Conservation (phyloP, 2,329 filamentous ascomycete genomes). For the Nectriaceae sp. region DNA sequence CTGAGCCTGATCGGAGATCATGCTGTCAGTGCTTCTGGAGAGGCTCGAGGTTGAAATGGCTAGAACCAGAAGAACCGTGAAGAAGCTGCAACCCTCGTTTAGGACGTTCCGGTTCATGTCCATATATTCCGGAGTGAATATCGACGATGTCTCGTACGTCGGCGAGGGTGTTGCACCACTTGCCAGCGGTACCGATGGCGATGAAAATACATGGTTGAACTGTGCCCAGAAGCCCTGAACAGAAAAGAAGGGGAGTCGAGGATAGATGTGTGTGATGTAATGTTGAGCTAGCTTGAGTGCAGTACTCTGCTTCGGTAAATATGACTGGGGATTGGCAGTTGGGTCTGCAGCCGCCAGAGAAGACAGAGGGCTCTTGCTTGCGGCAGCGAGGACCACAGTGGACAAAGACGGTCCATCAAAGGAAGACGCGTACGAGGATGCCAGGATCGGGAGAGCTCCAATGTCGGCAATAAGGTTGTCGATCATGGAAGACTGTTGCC, state of each 20-base stretch:
- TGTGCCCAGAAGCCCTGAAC: constrained; percentile 28
- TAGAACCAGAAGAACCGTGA: constrained; percentile 25
- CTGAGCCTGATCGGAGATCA: constrained; percentile 22
- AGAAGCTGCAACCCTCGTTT: constrained; percentile 20
- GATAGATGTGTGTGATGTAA: constrained; percentile 26
- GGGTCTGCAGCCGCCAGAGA: neutral
- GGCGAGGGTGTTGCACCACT: neutral
- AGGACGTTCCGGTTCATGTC: constrained; percentile 2
- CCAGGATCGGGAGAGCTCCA: constrained; percentile 22
- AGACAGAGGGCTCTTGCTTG: constrained; percentile 10
- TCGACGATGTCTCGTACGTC: neutral
- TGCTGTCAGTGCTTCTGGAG: constrained; percentile 25
- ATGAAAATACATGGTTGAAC: constrained; percentile 23
- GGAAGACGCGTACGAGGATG: constrained; percentile 12
- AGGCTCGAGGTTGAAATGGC: constrained; percentile 26
- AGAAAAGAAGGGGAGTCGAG: constrained; percentile 26
- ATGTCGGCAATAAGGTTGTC: constrained; percentile 27
- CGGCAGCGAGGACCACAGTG: constrained; percentile 21
- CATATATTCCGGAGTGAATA: neutral
- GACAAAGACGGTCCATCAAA: constrained; percentile 19
- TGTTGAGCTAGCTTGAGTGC: constrained; percentile 23
- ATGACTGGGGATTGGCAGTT: constrained; percentile 1
- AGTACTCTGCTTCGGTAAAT: constrained; percentile 16
- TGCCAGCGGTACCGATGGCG: neutral
- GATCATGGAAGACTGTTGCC: constrained; percentile 11